Base-by-base conservation (phyloP, 2,329 filamentous ascomycete genomes). In the Rosellinia necatrix region DNA sequence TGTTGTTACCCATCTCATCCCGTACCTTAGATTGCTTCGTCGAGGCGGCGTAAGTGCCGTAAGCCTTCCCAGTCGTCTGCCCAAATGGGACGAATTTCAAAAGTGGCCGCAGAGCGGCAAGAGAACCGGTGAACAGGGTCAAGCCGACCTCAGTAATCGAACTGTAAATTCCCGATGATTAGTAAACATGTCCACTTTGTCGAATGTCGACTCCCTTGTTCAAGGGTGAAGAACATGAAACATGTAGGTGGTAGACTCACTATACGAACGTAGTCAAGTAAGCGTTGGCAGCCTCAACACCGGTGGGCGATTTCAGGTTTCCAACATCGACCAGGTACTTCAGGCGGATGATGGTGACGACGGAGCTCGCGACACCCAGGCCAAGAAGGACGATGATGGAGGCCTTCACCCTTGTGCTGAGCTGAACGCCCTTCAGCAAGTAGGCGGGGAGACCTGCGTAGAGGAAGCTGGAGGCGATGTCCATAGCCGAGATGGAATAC, bases 191-290 rank as follows among this genome's bases (percentile, higher is more conserved):
- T 21, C 37, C 15, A n/a, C n/a, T n/a, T n/a, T n/a, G n/a, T n/a
- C n/a, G n/a, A n/a, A n/a, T n/a, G n/a, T n/a, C n/a, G n/a, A n/a
- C n/a, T n/a, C n/a, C n/a, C n/a, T n/a, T n/a, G n/a, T n/a, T n/a
- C n/a, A n/a, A n/a, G n/a, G n/a, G n/a, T n/a, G n/a, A n/a, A n/a
- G n/a, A n/a, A n/a, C 8, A 44, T 3, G 32, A 34, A 34, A 37
- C 15, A 37, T 6, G 9, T 8, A 8, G 8, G 13, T 15, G 22
- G 35, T 4, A 10, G 8, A 62, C 61, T 61, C 50, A 63, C 59
- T 63, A 63, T 37, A 63, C 59, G 38, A 63, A 63, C 35, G 61
- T 63, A 15, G 49, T 53, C 8, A 63, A 32, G 15, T 63, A 63
- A 25, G 59, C 59, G 10, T 63, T 63, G 2, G 59, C 53, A 13